Base-by-base conservation (phyloP, 306 rosid genomes). In the Glycine latifolia region DNA sequence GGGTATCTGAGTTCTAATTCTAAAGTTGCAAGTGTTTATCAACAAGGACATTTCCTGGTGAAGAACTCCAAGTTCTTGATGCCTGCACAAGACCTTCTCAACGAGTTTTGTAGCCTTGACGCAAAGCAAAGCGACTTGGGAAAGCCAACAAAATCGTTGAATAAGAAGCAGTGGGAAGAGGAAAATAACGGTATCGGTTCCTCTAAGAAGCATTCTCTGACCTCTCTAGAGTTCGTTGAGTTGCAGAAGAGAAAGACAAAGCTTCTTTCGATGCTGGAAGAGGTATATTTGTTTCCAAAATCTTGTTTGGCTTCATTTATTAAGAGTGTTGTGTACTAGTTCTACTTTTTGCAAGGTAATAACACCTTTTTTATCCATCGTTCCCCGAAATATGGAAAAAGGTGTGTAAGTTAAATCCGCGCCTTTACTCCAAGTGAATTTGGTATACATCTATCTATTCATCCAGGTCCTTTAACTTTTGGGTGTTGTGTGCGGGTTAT, bases 261-360 rank as follows among this genome's bases (percentile, higher is more conserved):
- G 83, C 95, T 96, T 37, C 94, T 93, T 55, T 82, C 96, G 31
- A 88, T 96, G 98, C 92, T 96, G 5, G 99, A 96, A 87, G 97
- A 96, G 97, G 99, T 96, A 90, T 58, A 44, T 73, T 8, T 68
- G 67, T 69, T 70, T 46, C 5, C 2, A 26, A 26, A 53, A 37
- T 41, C 41, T 35, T 63, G 68, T 69, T 75, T 68, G 16, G 5
- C 80, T 83, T 78, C 83, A 83, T 71, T 26, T 26, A 26, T 79
- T 61, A 78, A 65, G 66, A 31, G 16, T 67, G 16, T 15, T 15
- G 16, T 41, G 50, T 60, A 48, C 65, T 26, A 17, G 20, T 1
- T 33, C 33, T 66, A 26, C 77, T 67, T 69, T 69, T 46, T 54
- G 55, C 35, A n/a, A 73, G 59, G 65, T 15, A 48, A 31, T 56